Evolutionary conservation across 1,139 yeast genomes (phyloP).

Genomic region (Suhomyces taliae): DNA sequence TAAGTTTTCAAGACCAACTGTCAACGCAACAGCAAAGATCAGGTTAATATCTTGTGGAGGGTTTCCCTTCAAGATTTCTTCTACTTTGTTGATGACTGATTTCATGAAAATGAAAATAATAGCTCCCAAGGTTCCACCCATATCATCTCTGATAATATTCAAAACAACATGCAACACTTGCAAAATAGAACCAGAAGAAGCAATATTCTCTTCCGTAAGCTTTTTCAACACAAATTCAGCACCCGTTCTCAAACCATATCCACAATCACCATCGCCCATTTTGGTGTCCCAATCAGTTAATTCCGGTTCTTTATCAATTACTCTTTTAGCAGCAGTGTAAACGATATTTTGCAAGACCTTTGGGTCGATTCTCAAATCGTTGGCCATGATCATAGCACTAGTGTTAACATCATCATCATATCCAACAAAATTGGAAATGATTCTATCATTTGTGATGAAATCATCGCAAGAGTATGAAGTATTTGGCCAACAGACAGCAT

Average conservation of each 20-base stretch:
- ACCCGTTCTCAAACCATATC: conserved; percentile 46
- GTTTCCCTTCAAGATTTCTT: conserved; percentile 19
- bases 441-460: background rate
- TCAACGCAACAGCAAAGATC: conserved; percentile 30
- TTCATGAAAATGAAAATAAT: conserved; percentile 47
- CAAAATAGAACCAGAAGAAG: conserved; percentile 10
- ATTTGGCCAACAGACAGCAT: conserved; percentile 43
- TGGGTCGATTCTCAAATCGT: conserved; percentile 33
- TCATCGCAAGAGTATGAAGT: conserved; percentile 12
- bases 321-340: conserved; percentile 34
- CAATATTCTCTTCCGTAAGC: conserved; percentile 29
- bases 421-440: background rate
- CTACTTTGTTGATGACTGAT: conserved; percentile 37
- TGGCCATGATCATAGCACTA: background rate
- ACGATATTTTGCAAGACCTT: conserved; percentile 27
- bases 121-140: conserved; percentile 60
- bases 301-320: conserved; percentile 45
- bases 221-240: conserved; percentile 31
- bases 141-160: conserved; percentile 43
- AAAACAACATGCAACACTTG: conserved; percentile 37
- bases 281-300: conserved; percentile 51
- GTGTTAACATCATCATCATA: background rate
- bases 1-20: conserved; percentile 33
- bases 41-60: conserved; percentile 15
- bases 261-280: conserved; percentile 57